These are phyloP conservation scores for Suillus cothurnatus DNA, from an alignment of 768 basidiomycete genomes.

Conservation along the genomic window DNA sequence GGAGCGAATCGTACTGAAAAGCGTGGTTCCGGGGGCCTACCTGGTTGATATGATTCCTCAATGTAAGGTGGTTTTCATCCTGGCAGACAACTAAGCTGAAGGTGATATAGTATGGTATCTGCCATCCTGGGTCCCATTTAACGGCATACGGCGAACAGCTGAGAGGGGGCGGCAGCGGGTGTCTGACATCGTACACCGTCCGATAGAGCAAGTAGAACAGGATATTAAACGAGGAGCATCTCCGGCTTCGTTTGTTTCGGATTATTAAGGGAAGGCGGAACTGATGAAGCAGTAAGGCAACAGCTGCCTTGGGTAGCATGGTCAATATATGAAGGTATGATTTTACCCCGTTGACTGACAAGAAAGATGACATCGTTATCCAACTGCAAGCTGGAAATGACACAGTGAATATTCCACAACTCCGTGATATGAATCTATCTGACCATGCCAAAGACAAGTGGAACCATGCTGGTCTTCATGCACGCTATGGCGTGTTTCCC, in stretches of 20 bases:
- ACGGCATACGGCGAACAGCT: slow-evolving; percentile 9
- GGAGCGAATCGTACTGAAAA: slow-evolving; percentile 8
- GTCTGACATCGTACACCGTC: background rate
- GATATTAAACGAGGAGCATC: slow-evolving; percentile 6
- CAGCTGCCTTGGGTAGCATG: slow-evolving; percentile 11
- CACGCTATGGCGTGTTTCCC: slow-evolving; percentile 10
- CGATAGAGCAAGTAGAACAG: slow-evolving; percentile 12
- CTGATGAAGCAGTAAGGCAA: background rate
- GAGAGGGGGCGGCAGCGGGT: slow-evolving; percentile 9
- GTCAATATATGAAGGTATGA: slow-evolving; percentile 13
- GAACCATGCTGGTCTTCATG: slow-evolving; percentile 10
- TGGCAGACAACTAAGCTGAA: background rate
- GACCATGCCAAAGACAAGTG: slow-evolving; percentile 4
- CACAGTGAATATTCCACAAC: background rate
- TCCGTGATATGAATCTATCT: background rate
- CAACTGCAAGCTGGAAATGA: slow-evolving; percentile 1
- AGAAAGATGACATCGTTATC: background rate
- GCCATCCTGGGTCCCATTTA: slow-evolving; percentile 24
- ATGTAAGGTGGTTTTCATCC: background rate
- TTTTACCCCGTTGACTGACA: background rate
- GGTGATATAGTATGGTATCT: slow-evolving; percentile 20
- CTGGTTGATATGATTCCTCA: slow-evolving; percentile 13
- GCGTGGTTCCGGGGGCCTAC: slow-evolving; percentile 13
- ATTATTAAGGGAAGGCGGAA: background rate
- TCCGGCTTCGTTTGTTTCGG: slow-evolving; percentile 8